Evolutionary conservation across 192 early-diverging fungal genomes (phyloP).

Genomic region (Backusella westeae): DNA sequence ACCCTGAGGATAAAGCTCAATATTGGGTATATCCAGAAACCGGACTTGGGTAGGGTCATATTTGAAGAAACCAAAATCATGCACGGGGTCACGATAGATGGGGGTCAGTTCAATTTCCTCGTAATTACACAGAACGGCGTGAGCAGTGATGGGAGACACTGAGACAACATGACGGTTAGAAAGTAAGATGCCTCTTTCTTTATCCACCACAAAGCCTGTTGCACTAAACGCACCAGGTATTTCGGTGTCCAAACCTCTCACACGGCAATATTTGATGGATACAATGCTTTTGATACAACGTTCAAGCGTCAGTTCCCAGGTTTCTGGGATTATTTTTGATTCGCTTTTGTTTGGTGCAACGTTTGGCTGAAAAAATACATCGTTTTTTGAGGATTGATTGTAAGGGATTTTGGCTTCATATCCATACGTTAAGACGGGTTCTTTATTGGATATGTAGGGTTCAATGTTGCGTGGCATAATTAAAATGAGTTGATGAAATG

Average conservation of each 20-base stretch:
- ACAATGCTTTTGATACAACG: conserved; percentile 69
- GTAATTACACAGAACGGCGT: conserved; percentile 70
- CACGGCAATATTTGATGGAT: conserved; percentile 71
- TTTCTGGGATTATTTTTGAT: neutral
- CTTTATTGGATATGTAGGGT: neutral
- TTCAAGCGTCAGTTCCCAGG: conserved; percentile 71
- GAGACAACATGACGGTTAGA: conserved; percentile 80
- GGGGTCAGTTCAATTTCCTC: conserved; percentile 71
- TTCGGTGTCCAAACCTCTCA: conserved; percentile 73
- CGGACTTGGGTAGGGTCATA: conserved; percentile 66
- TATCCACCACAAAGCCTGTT: conserved; percentile 79
- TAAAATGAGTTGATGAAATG: neutral
- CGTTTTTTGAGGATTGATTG: neutral
- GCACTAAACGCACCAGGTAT: conserved; percentile 64
- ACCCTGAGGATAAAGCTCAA: conserved; percentile 60
- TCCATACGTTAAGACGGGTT: neutral
- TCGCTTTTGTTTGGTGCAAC: neutral
- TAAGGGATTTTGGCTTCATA: neutral
- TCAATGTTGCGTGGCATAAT: conserved; percentile 1
- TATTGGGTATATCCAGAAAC: conserved; percentile 62
- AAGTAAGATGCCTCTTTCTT: conserved; percentile 66
- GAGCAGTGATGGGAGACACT: conserved; percentile 65
- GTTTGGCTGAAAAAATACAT: neutral
- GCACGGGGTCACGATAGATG: conserved; percentile 79
- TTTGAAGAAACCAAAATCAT: conserved; percentile 80